Conservation (phyloP, 345 rosid genomes). For the Cardamine resedifolia region DNA sequence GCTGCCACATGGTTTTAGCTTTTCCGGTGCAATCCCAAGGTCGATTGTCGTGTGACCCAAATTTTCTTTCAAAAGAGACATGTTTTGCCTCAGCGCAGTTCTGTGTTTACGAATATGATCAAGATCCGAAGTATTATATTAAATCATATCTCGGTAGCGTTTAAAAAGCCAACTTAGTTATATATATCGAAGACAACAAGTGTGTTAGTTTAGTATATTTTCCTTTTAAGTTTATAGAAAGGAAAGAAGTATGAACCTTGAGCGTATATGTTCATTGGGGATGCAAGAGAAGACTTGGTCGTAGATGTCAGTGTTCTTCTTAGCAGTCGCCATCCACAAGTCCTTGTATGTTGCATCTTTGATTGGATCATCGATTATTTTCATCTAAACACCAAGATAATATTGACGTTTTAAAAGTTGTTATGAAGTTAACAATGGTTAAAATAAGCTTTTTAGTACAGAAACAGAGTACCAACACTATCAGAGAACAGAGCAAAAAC, state of each 20-base stretch:
- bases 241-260: constrained; percentile 48
- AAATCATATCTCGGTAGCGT: not conserved
- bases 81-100: constrained; percentile 61
- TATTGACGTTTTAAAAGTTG: not conserved
- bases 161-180: not conserved
- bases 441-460: not conserved
- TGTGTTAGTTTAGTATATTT: not conserved
- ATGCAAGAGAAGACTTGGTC: constrained; percentile 81
- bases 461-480: not conserved
- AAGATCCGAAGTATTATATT: not conserved
- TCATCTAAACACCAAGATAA: constrained; percentile 43
- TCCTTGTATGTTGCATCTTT: constrained; percentile 59
- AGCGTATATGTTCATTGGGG: constrained; percentile 67
- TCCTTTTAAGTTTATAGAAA: not conserved
- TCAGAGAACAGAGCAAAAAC: not conserved
- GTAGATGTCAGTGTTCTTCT: constrained; percentile 70
- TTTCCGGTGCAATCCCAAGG: constrained; percentile 72
- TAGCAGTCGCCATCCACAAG: constrained; percentile 73
- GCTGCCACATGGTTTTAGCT: constrained; percentile 42
- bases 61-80: constrained; percentile 59
- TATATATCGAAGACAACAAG: not conserved
- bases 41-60: constrained; percentile 76
- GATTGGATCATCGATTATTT: constrained; percentile 65
- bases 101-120: constrained; percentile 42
- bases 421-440: not conserved